Base-by-base conservation (phyloP, 805 yeast species). In the Monosporozyma siamensis region DNA sequence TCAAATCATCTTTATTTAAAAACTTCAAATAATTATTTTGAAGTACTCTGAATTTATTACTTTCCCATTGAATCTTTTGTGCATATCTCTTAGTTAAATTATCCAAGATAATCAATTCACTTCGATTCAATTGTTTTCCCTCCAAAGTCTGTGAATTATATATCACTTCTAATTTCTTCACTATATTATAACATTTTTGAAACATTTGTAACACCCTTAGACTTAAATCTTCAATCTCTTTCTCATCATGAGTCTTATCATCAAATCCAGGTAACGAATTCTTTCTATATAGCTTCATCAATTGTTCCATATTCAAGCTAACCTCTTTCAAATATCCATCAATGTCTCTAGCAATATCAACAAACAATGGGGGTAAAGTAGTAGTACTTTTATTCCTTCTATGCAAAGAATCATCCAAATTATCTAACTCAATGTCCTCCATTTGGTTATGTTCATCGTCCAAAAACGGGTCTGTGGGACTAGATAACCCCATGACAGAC, bases 11-110 rank as follows among this genome's bases (percentile, higher is more conserved):
- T 48, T 84, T 84, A 50, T 83, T 78, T 44, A 90, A 68, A 50
- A 82, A 84, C 58, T 85, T 82, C 56, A 92, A 79, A 55, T 92
- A 92, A 49, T 82, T 80, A 55, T 90, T 86, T 60, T 92, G 99
- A 53, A 92, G 66, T 56, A 85, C 83, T 41, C 97, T 68, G 64
- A 89, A 92, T 40, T 71, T 74, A 15, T 89, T 75, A 32, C 94
- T 82, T 36, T 76, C 67, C 34, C 77, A 79, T 59, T 92, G 98
- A 18, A 92, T 80, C 58, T 81, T 79, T 36, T 82, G 69, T 2
- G 98, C 98, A 60, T 89, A 78, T 38, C 78, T 79, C 52, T 85
- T 84, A 61, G 85, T 82, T 66, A 86, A 75, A 62, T 90, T 92
- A 39, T 78, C 80, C 43, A 87, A 68, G 69, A 90, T 79, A 40